Percentiles rank a stretch among this genome's conserved stretches.
These are phyloP conservation scores for Gnetum montanum DNA, from an alignment of 75 land plant species.

Conservation along the genomic window DNA sequence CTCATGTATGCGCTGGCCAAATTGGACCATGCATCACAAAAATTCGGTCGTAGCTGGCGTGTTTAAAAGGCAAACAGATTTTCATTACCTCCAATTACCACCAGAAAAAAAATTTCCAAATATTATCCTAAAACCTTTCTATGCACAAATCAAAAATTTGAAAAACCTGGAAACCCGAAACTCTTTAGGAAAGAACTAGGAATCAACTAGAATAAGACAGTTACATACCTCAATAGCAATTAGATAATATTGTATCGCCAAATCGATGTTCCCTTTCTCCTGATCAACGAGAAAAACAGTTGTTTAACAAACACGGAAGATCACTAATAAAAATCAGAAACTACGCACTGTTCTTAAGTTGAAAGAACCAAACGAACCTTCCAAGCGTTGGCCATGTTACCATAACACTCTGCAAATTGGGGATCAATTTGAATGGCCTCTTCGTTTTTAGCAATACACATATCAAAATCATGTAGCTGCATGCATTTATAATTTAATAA, in stretches of 20 bases:
- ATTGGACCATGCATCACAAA: conserved; percentile 99
- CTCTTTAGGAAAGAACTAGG: background rate
- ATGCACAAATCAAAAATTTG: background rate
- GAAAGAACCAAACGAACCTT: no score
- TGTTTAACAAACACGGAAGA: background rate
- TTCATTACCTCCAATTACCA: background rate
- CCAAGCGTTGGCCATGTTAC: conserved; percentile 99
- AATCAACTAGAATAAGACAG: background rate
- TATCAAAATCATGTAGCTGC: conserved; percentile 89
- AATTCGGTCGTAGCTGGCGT: conserved; percentile 80
- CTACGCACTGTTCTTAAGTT: background rate
- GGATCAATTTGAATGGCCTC: conserved; percentile 92
- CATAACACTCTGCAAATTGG: conserved; percentile 94
- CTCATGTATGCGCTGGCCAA: conserved; percentile 97
- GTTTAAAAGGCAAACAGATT: background rate
- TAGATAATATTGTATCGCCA: conserved; percentile 79
- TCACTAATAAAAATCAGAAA: background rate
- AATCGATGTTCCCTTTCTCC: conserved; percentile 97
- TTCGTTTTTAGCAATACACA: conserved; percentile 94
- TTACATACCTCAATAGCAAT: conserved; percentile 79
- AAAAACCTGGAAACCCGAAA: background rate
- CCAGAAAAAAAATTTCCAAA: background rate
- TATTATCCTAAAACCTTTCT: background rate
- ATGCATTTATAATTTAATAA: no score
- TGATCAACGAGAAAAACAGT: conserved; percentile 19